A percentile compares a stretch with the other conserved stretches of the same genome.
These are phyloP conservation scores for Cyathus striatus DNA, from an alignment of 768 basidiomycete genomes.

Conservation along the genomic window DNA sequence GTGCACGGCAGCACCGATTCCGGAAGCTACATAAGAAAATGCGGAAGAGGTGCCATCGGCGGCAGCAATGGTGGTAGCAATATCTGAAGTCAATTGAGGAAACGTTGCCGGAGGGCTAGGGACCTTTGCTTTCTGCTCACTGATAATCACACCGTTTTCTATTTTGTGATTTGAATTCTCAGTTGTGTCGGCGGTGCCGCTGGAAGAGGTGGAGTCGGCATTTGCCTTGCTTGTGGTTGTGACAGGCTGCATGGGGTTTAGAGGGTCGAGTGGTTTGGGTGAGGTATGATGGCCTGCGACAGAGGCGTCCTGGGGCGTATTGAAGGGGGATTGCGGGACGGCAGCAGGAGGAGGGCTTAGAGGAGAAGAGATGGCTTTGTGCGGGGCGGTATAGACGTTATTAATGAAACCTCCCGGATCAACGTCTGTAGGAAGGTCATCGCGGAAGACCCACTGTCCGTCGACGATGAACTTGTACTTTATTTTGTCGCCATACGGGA, in stretches of 20 bases:
- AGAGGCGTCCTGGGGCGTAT: neutral
- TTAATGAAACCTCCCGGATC: slow-evolving; percentile 67
- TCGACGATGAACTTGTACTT: slow-evolving; percentile 82
- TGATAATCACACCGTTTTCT: slow-evolving; percentile 2
- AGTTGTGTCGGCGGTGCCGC: neutral
- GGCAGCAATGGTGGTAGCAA: slow-evolving; percentile 30
- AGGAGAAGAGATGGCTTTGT: slow-evolving; percentile 24
- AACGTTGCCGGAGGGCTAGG: slow-evolving; percentile 11
- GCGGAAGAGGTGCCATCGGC: slow-evolving; percentile 33
- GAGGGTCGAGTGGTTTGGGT: neutral
- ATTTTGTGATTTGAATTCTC: neutral
- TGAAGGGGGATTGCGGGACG: slow-evolving; percentile 3
- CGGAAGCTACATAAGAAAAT: slow-evolving; percentile 32
- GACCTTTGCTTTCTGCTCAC: slow-evolving; percentile 10
- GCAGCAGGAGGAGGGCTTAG: slow-evolving; percentile 7
- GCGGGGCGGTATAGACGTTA: slow-evolving; percentile 57
- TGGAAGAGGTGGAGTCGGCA: neutral
- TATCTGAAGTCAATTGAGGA: slow-evolving; percentile 29
- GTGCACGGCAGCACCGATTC: slow-evolving; percentile 31
- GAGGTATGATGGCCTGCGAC: neutral
- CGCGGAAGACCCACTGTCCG: slow-evolving; percentile 53
- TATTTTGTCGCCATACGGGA: slow-evolving; percentile 62
- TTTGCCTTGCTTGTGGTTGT: neutral
- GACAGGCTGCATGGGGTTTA: neutral
- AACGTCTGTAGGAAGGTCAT: slow-evolving; percentile 52